Evolutionary conservation across 805 yeast species (phyloP), one percentile per base, ranked within the genome.

Genomic region (Yarrowia osloensis): DNA sequence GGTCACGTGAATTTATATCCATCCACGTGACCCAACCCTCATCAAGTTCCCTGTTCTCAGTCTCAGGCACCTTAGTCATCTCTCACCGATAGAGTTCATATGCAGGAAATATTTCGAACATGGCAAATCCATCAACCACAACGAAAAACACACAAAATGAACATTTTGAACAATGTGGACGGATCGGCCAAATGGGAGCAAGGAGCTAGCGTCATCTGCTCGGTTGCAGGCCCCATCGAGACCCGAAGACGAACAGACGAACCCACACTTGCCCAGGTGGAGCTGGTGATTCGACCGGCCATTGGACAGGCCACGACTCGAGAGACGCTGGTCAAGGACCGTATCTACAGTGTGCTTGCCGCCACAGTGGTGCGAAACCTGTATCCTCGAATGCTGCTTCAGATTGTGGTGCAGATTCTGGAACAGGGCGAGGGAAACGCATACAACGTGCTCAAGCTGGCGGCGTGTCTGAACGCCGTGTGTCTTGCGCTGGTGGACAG

Each of bases 201-300:
- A n/a, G 85, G 83, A 1, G 85, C 89, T 0, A 84, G 84, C 67
- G 86, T 89, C 2, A 77, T 93, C 2, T 85, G 88, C 49, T 86
- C 97, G 0, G 93, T 94, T 0, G 84, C 93, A 0, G 99, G 99
- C 0, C 99, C 99, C 0, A 83, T 94, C 33, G 98, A 94, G 73
- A 87, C 91, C 12, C 88, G 88, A 74, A 77, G 85, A 15, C 84
- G 94, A 71, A 97, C 92, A 74, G 98, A 94, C 75, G 76, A 87
- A 37, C 97, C 98, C 12, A 87, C 89, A 17, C 80, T 82, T 52
- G 88, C 94, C 17, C 86, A 90, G 19, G 75, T 95, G 19, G 97
- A 92, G 75, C 83, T 95, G 8, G 84, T 86, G 22, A 86, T 93
- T 2, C 81, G 92, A 44, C 97, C 98, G 0, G 85, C 88, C 24